A percentile compares a stretch with the other conserved stretches of the same genome.
phyloP scores from a whole-genome alignment of 345 rosid genomes.

The Leavenworthia alabamica region DNA sequence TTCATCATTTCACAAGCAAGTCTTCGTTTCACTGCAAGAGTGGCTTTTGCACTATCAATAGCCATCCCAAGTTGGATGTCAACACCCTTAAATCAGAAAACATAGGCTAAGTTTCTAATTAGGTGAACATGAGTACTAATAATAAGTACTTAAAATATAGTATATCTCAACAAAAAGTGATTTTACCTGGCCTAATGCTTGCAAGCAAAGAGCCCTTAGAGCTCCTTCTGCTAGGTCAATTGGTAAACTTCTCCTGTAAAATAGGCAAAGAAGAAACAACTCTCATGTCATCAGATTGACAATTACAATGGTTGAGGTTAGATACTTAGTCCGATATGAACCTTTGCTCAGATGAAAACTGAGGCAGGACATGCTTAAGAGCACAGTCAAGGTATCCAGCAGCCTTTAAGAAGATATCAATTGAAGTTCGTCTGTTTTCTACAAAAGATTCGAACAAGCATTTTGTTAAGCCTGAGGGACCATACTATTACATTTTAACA shows the following conservation, averaged over 20 bases:
- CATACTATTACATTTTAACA: not conserved
- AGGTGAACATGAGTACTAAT: not conserved
- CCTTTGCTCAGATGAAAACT: conserved; percentile 67
- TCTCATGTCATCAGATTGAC: not conserved
- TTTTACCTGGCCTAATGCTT: conserved; percentile 89
- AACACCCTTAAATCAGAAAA: conserved; percentile 52
- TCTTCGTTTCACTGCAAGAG: conserved; percentile 96
- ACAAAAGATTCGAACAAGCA: conserved; percentile 6
- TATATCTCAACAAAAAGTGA: conserved; percentile 7
- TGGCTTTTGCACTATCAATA: conserved; percentile 95
- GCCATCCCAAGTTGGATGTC: conserved; percentile 99
- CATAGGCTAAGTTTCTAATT: not conserved
- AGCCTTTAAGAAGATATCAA: conserved; percentile 91
- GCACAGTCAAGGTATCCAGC: conserved; percentile 96
- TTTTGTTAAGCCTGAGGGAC: not conserved
- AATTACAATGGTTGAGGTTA: not conserved
- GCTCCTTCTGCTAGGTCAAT: conserved; percentile 92
- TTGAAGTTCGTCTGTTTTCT: conserved; percentile 81
- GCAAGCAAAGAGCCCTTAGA: conserved; percentile 85
- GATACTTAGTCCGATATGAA: conserved; percentile 26
- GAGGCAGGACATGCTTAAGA: conserved; percentile 79
- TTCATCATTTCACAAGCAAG: conserved; percentile 99
- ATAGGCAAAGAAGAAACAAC: conserved; percentile 3
- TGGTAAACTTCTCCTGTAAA: conserved; percentile 76
- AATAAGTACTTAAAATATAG: too few species aligned